Evolutionary conservation across 1,284 basidiomycete genomes (phyloP), one percentile per base, ranked within the genome.

Genomic region (Marasmius fiardii): DNA sequence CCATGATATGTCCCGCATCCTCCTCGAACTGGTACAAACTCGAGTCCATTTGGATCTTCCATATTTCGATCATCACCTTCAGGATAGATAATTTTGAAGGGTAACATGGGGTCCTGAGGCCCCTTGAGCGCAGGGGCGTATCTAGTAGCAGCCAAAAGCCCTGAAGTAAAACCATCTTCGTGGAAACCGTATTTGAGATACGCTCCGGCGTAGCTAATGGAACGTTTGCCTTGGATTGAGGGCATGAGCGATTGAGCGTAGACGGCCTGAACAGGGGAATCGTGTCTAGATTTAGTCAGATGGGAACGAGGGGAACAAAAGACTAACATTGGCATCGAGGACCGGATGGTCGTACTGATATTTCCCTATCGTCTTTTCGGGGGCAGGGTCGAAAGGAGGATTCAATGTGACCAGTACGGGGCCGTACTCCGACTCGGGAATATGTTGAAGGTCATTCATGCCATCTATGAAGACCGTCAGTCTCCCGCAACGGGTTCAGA

Each of bases 161-260:
- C 83, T 1, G 82, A 83, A 0, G 87, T 80, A 70, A 92, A 92
- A 3, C 88, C 90, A 64, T 93, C 90, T 71, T 92, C 89, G 70
- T 93, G 90, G 73, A 90, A 88, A 26, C 83, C 90, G 63, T 91
- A 92, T 54, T 83, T 82, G 45, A 86, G 79, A 78, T 88, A 93
- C 5, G 90, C 92, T n/a, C 90, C 89, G 1, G 84, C 87, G 65
- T 82, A 93, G 16, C 82, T 80, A 55, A 92, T 79, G 1, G 82
- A 79, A 8, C 85, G 78, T 20, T 66, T 77, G 62, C 83, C 82
- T 69, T 93, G 90, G 51, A 92, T 89, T 21, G 63, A 64, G 26
- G 63, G 61, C 63, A 92, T 79, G 35, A 75, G 68, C 3, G 65
- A 62, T 63, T 90, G 89, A 0, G 84, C 82, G n/a, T 65, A 67